Evolutionary conservation across 2,329 filamentous ascomycete species (phyloP), one percentile per base, ranked within the genome.

Genomic region (Pseudodiploospora longispora): DNA sequence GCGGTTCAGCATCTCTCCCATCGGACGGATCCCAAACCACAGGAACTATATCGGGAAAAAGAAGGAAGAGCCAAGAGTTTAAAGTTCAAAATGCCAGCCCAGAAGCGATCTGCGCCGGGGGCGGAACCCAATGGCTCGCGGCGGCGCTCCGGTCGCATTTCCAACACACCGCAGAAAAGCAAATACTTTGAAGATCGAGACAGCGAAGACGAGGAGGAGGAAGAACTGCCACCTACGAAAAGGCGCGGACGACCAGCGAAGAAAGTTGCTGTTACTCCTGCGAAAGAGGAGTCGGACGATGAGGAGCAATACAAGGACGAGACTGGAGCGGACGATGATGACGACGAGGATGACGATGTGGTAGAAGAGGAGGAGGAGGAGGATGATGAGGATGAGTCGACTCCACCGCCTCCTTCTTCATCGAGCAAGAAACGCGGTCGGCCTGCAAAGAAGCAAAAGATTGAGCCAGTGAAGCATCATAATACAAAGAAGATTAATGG

Each of bases 101-200:
- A 58, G 8, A 73, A 73, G 46, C 62, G 66, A 42, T 53, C 64
- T 8, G 58, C 59, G 2, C 46, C 58, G 6, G 60, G 58, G 10
- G 48, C 59, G 4, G 45, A 41, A n/a, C 31, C 53, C 5, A 53
- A 55, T 27, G 56, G 62, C 44, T 49, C 59, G 10, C 68, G 70
- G 12, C 67, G 71, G n/a, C 66, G 69, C 41, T 78, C 75, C 5
- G 55, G 62, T 27, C 74, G 75, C 37, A 55, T 71, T 33, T 66
- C 66, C 12, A 67, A 61, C 55, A 67, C 66, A 28, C 62, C 65
- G 19, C 61, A 67, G 50, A 76, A 68, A 61, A 78, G 74, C 60
- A 61, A 59, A 12, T 78, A 78, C 55, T 77, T 77, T 53, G 73
- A 75, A 46, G 56, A 48, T 41, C 54, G 59, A 8, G 56, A 59